Conservation (phyloP, 2,329 filamentous ascomycete genomes). For the Chrysoporthe deuterocubensis region DNA sequence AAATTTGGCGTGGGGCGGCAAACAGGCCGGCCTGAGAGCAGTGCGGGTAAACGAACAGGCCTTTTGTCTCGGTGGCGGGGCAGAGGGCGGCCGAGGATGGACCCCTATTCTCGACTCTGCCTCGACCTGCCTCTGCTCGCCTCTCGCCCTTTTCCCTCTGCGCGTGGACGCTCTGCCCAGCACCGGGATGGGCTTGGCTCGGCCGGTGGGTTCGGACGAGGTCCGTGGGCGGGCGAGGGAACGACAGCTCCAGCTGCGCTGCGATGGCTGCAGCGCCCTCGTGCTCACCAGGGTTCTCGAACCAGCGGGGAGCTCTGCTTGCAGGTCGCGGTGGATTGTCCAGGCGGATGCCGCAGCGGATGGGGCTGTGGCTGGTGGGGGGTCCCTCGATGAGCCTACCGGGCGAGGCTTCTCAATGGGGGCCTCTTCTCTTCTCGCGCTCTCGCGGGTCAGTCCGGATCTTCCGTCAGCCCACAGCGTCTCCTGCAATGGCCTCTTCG, state of each 20-base stretch:
- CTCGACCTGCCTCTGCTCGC: neutral
- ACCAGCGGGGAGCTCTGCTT: neutral
- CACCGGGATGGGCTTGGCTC: constrained; percentile 3
- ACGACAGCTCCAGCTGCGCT: neutral
- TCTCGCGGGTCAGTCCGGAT: neutral
- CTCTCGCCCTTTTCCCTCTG: neutral
- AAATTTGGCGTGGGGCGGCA: constrained; percentile 8
- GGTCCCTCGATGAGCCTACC: neutral
- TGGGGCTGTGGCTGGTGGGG: constrained; percentile 8
- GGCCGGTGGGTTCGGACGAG: constrained; percentile 9
- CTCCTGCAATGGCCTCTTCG: constrained; percentile 12
- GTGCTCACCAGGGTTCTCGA: neutral
- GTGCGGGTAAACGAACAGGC: neutral
- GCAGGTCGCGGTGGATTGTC: neutral
- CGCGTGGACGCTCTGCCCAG: neutral
- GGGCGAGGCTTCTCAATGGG: neutral
- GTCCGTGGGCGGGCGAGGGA: neutral
- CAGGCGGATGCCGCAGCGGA: neutral
- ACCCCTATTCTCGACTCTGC: constrained; percentile 2
- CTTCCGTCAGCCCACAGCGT: constrained; percentile 9
- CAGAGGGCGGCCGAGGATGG: neutral
- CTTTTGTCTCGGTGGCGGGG: neutral
- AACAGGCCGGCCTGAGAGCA: neutral
- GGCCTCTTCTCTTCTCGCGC: neutral
- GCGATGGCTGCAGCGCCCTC: neutral